Conservation (phyloP, 2,329 filamentous ascomycete species). For the Botryotinia narcissicola region DNA sequence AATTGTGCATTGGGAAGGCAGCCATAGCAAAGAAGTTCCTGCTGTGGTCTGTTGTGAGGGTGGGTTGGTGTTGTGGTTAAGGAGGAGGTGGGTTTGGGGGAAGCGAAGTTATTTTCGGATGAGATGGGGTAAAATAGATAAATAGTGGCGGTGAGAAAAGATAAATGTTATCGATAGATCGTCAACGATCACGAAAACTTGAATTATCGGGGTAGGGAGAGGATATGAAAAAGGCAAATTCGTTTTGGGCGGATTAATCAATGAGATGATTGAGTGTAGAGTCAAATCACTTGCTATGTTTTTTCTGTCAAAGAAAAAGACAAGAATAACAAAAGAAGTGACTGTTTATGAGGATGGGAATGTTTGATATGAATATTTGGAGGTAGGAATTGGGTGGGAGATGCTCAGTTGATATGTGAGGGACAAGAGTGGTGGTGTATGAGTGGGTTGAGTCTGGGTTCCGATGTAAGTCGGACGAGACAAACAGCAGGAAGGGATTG, state of each 20-base stretch:
- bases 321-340: constrained; percentile 1
- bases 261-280: constrained; percentile 8
- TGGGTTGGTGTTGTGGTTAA: constrained; percentile 19
- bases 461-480: constrained; percentile 20
- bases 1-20: constrained; percentile 37
- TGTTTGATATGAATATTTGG: constrained; percentile 14
- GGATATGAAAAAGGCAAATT: constrained; percentile 22
- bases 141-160: constrained; percentile 25
- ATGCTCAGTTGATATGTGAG: constrained; percentile 21
- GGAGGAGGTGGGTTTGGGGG: constrained; percentile 23
- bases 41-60: constrained; percentile 21
- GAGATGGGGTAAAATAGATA: constrained; percentile 22
- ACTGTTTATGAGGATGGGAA: constrained; percentile 17
- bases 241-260: constrained; percentile 21
- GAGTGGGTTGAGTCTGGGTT: constrained; percentile 15
- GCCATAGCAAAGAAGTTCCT: constrained; percentile 34
- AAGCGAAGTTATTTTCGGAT: constrained; percentile 29
- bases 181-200: constrained; percentile 23
- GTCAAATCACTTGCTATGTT: constrained; percentile 9
- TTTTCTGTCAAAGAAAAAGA: constrained; percentile 20
- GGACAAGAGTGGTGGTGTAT: constrained; percentile 18
- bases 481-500: constrained; percentile 18
- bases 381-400: constrained; percentile 11
- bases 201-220: constrained; percentile 31
- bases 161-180: constrained; percentile 25